A percentile compares a stretch with the other conserved stretches of the same genome.
Evolutionary conservation across 768 basidiomycete genomes (phyloP).

Genomic region (Tricholoma matsutake): DNA sequence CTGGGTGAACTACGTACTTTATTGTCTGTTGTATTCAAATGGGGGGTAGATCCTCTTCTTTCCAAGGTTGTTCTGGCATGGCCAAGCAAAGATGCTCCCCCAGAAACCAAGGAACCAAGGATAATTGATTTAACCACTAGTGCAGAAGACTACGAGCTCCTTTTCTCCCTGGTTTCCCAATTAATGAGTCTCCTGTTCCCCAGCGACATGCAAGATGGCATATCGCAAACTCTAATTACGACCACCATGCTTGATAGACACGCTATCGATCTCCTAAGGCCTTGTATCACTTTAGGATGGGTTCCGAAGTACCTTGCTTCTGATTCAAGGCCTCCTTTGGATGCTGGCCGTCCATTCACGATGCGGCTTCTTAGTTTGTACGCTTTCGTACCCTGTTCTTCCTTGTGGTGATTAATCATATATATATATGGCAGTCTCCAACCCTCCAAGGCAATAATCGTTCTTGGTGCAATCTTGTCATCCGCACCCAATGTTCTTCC

Average conservation of each 20-base stretch:
- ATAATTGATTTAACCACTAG: constrained; percentile 45
- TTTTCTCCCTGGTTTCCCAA: constrained; percentile 41
- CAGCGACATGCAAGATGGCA: constrained; percentile 39
- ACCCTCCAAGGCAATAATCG: constrained; percentile 60
- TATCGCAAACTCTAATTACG: constrained; percentile 60
- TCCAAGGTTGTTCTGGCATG: constrained; percentile 38
- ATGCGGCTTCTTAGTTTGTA: constrained; percentile 64
- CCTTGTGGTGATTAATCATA: constrained; percentile 17
- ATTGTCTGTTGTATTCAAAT: constrained; percentile 66
- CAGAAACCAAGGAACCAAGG: constrained; percentile 17
- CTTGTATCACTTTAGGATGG: constrained; percentile 70
- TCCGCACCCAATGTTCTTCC: constrained; percentile 37
- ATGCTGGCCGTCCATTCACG: constrained; percentile 47
- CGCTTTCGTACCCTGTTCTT: constrained; percentile 26
- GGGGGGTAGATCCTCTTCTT: constrained; percentile 62
- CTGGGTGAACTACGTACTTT: constrained; percentile 59
- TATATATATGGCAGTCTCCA: constrained; percentile 45
- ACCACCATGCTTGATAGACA: constrained; percentile 55
- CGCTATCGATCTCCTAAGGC: constrained; percentile 53
- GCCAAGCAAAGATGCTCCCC: constrained; percentile 26
- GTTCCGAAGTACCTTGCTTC: constrained; percentile 50
- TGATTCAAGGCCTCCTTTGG: constrained; percentile 36
- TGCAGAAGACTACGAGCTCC: constrained; percentile 38
- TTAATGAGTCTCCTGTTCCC: constrained; percentile 55
- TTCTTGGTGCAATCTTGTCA: constrained; percentile 60